A percentile compares a stretch with the other conserved stretches of the same genome.
phyloP scores from a whole-genome alignment of 345 rosid species.

The Sonneratia alba region DNA sequence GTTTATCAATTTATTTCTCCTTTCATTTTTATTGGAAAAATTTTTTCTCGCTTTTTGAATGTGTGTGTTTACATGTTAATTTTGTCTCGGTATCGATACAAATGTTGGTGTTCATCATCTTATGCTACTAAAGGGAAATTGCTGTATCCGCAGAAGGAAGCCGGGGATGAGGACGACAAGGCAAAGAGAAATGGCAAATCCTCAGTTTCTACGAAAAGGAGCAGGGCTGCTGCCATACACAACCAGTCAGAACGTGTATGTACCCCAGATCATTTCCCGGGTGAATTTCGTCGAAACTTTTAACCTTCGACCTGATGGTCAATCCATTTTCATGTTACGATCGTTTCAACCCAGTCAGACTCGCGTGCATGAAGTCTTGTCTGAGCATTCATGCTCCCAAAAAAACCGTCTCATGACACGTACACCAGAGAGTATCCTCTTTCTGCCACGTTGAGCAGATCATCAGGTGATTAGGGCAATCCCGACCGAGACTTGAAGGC shows the following conservation, averaged over 20 bases:
- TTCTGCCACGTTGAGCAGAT: no score
- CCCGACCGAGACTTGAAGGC: no score
- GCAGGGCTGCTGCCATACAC: conserved; percentile 91
- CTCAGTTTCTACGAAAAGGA: conserved; percentile 64
- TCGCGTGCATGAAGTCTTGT: no score
- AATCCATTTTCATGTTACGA: background rate
- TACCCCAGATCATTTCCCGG: background rate
- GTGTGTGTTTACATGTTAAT: background rate
- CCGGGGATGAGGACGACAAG: conserved; percentile 31
- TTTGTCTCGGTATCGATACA: background rate
- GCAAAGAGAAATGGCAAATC: conserved; percentile 38
- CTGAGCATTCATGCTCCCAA: no score
- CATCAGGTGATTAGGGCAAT: no score
- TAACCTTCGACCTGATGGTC: background rate
- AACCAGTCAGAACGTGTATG: conserved; percentile 66
- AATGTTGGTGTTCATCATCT: background rate
- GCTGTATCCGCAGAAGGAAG: conserved; percentile 19
- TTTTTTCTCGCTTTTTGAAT: no score
- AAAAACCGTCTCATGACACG: no score
- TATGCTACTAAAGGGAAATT: background rate
- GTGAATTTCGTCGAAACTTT: background rate
- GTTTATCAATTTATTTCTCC: no score
- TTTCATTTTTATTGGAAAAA: no score
- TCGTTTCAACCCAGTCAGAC: no score
- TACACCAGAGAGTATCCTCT: no score